phyloP scores from a whole-genome alignment of 2,329 filamentous ascomycete genomes.

The Ascochyta rabiei region DNA sequence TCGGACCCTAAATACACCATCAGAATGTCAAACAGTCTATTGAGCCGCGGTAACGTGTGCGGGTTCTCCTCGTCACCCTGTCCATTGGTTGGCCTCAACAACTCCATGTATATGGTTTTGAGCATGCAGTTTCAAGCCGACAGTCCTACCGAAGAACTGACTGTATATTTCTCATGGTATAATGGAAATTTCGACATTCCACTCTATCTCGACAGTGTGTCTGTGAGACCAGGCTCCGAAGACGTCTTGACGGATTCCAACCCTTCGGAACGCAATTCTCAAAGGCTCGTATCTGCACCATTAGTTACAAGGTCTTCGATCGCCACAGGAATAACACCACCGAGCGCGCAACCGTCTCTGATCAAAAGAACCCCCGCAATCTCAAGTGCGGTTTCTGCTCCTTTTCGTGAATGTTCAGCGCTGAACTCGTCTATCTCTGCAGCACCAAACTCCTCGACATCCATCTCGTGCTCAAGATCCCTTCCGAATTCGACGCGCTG shows the following conservation, averaged over 20 bases:
- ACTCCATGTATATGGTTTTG: neutral
- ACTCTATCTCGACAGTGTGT: neutral
- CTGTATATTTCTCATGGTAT: conserved; percentile 7
- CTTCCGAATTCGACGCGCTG: neutral
- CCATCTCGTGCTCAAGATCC: neutral
- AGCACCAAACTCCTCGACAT: neutral
- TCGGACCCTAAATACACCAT: conserved; percentile 6
- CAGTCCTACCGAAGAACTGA: neutral
- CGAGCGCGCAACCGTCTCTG: no score
- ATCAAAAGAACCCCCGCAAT: no score
- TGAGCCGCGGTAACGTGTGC: conserved; percentile 2
- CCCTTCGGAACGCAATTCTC: neutral
- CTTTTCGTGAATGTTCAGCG: neutral
- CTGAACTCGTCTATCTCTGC: neutral
- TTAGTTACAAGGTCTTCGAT: neutral
- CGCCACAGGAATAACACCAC: no score
- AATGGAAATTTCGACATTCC: conserved; percentile 6
- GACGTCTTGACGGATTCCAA: neutral
- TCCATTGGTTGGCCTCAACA: neutral
- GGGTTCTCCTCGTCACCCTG: neutral
- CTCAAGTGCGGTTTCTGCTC: neutral
- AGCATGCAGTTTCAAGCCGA: neutral
- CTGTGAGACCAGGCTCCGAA: neutral
- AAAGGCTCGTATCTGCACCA: neutral
- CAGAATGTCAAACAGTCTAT: neutral